Conservation (phyloP, 768 basidiomycete species). For the Phylloporus sp. region DNA sequence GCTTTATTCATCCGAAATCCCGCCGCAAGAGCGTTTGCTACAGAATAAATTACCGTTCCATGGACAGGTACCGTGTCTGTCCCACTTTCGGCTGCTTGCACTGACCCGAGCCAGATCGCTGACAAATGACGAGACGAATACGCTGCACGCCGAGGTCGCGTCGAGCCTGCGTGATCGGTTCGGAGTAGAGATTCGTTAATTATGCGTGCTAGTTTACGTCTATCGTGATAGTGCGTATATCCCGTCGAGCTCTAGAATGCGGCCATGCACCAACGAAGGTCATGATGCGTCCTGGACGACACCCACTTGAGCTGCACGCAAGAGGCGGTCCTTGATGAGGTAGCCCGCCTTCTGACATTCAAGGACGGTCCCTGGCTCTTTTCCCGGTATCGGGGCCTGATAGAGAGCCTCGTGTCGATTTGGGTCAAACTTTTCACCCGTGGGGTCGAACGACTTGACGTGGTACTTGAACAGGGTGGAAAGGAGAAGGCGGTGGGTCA, state of each 20-base stretch:
- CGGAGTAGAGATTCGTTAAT: constrained; percentile 85
- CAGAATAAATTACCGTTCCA: constrained; percentile 90
- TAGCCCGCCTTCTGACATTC: constrained; percentile 90
- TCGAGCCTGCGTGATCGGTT: constrained; percentile 54
- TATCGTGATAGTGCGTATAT: constrained; percentile 28
- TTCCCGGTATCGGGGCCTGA: constrained; percentile 86
- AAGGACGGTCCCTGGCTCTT: constrained; percentile 83
- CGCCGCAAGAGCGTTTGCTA: constrained; percentile 76
- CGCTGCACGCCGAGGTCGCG: constrained; percentile 62
- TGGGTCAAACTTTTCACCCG: constrained; percentile 91
- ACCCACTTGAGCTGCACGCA: constrained; percentile 95
- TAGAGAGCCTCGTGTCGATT: constrained; percentile 94
- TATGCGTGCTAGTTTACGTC: constrained; percentile 37
- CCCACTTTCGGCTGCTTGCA: neutral
- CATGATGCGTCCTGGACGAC: constrained; percentile 69
- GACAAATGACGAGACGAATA: constrained; percentile 85
- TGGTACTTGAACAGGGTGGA: constrained; percentile 91
- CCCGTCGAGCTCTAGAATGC: constrained; percentile 19
- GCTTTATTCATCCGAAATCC: constrained; percentile 87
- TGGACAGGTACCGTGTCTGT: constrained; percentile 68
- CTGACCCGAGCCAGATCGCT: constrained; percentile 53
- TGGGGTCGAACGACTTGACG: constrained; percentile 87
- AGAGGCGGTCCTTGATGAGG: constrained; percentile 88
- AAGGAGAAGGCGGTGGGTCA: constrained; percentile 86
- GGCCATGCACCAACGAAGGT: too few relatives aligned